Evolutionary conservation across 2,329 filamentous ascomycete species (phyloP).

Genomic region (Penicillium brasilianum): DNA sequence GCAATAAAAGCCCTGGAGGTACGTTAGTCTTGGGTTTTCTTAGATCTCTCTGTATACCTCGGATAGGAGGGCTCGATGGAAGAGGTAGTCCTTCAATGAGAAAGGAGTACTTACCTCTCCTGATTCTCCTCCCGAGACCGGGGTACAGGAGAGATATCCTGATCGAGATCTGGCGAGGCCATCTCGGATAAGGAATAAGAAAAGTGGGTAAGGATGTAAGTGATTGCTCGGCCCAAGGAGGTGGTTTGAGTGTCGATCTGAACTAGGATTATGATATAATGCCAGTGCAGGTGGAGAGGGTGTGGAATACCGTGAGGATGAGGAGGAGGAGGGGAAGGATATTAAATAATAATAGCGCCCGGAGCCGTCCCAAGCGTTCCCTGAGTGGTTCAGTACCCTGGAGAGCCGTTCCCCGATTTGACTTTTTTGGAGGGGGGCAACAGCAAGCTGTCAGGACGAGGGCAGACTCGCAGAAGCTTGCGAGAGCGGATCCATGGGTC

Average conservation of each 20-base stretch:
- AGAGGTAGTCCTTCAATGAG: neutral
- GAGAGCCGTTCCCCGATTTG: conserved; percentile 10
- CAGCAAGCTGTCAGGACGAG: conserved; percentile 26
- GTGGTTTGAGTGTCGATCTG: neutral
- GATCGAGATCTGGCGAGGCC: conserved; percentile 36
- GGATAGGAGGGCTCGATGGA: conserved; percentile 2
- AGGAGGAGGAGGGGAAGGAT: conserved; percentile 11
- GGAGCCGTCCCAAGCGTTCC: neutral
- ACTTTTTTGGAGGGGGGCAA: conserved; percentile 13
- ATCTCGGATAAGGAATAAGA: conserved; percentile 18
- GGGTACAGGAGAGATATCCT: conserved; percentile 40
- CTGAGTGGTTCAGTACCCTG: neutral
- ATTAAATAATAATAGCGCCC: conserved; percentile 16
- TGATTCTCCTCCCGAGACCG: conserved; percentile 53
- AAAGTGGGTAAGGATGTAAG: conserved; percentile 6
- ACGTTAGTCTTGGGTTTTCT: conserved; percentile 10
- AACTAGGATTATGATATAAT: neutral
- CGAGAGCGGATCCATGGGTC: conserved; percentile 27
- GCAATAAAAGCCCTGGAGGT: conserved; percentile 81
- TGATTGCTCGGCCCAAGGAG: neutral
- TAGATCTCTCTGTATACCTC: neutral
- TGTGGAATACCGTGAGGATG: neutral
- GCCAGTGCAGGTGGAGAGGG: neutral
- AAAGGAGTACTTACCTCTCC: conserved; percentile 44
- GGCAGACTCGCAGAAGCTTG: conserved; percentile 13